A percentile compares a stretch with the other conserved stretches of the same genome.
Evolutionary conservation across 2,329 filamentous ascomycete genomes (phyloP).

Genomic region (Aspergillus pseudoterreus): DNA sequence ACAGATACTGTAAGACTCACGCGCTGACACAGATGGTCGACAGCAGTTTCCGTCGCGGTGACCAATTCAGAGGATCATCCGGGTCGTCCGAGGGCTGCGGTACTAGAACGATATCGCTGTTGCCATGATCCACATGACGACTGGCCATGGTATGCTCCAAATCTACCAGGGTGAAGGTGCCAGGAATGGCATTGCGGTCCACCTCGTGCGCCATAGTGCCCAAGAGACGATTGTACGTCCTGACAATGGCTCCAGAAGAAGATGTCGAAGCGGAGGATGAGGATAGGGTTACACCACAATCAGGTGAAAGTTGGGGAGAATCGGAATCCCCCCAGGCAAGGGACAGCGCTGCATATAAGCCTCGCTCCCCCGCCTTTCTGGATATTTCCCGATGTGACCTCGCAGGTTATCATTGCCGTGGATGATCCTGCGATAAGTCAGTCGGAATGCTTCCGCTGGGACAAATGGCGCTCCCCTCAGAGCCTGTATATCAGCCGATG

Average conservation of each 20-base stretch:
- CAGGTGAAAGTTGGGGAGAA: neutral
- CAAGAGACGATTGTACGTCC: neutral
- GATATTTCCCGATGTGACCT: neutral
- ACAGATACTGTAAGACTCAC: conserved; percentile 17
- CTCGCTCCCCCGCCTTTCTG: neutral
- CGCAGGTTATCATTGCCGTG: too few species aligned
- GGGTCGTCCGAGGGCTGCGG: conserved; percentile 44
- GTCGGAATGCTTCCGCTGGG: neutral
- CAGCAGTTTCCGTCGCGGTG: conserved; percentile 39
- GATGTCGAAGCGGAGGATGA: too few species aligned
- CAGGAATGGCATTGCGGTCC: conserved; percentile 34
- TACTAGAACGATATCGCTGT: conserved; percentile 40
- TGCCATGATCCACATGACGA: conserved; percentile 25
- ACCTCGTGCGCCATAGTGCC: conserved; percentile 22
- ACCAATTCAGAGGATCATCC: conserved; percentile 48
- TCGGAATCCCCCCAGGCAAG: neutral
- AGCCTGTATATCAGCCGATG: neutral
- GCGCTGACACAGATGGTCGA: conserved; percentile 43
- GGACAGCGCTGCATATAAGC: neutral
- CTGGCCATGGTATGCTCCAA: conserved; percentile 31
- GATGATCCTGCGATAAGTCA: neutral
- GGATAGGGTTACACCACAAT: neutral
- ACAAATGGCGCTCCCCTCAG: neutral
- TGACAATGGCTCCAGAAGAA: too few species aligned
- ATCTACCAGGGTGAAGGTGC: conserved; percentile 45